Conservation (phyloP, 805 yeast genomes). For the Myxozyma kluyveri region DNA sequence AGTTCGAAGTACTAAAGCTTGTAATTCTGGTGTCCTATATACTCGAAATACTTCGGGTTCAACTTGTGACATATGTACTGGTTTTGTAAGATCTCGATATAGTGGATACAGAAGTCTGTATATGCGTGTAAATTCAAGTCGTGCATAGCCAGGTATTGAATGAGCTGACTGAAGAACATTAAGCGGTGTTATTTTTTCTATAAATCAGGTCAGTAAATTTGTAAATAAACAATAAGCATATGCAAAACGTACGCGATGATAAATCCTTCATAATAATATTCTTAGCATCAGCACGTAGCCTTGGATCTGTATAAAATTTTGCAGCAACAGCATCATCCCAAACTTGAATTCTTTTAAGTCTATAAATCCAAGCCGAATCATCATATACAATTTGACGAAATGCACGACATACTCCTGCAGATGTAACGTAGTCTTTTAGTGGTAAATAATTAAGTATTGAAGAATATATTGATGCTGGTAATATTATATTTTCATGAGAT, state of each 20-base stretch:
- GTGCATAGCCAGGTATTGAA: constrained; percentile 39
- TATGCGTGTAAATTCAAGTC: constrained; percentile 43
- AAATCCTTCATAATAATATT: constrained; percentile 10
- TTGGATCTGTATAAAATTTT: constrained; percentile 2
- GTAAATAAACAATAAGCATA: not conserved
- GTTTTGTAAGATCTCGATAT: constrained; percentile 47
- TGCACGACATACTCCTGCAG: constrained; percentile 29
- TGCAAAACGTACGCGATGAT: constrained; percentile 8
- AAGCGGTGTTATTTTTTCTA: constrained; percentile 37
- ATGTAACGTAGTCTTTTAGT: constrained; percentile 17
- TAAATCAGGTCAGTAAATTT: not conserved
- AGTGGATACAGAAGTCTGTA: constrained; percentile 44
- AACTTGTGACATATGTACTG: constrained; percentile 43
- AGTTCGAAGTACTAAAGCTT: constrained; percentile 47
- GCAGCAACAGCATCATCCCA: constrained; percentile 39
- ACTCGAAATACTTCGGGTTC: constrained; percentile 48
- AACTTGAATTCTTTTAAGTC: constrained; percentile 20
- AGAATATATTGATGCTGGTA: constrained; percentile 12
- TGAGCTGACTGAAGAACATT: constrained; percentile 39
- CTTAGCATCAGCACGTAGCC: constrained; percentile 8
- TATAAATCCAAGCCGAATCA: constrained; percentile 25
- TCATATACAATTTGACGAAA: constrained; percentile 28
- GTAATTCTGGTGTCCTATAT: constrained; percentile 52
- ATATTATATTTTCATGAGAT: not conserved
- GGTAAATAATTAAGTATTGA: constrained; percentile 15